Evolutionary conservation across 306 rosid genomes (phyloP).

Genomic region (Acacia acuminata): DNA sequence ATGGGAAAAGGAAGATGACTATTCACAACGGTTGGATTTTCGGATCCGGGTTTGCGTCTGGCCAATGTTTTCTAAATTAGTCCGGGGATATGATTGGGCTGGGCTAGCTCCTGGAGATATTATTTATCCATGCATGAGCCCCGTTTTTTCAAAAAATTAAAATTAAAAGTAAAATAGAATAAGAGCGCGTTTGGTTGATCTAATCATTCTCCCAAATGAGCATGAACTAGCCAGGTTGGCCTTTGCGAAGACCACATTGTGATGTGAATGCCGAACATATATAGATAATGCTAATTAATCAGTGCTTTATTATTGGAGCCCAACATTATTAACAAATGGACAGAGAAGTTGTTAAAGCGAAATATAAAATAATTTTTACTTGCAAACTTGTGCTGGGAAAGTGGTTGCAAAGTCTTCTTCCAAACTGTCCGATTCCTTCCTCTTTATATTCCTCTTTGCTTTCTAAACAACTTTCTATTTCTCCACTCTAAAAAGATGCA

Average conservation of each 20-base stretch:
- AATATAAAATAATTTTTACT: slow-evolving; percentile 37
- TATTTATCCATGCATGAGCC: background rate
- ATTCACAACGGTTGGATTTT: too few relatives aligned
- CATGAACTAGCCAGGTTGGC: slow-evolving; percentile 4
- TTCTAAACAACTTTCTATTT: slow-evolving; percentile 34
- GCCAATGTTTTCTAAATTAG: background rate
- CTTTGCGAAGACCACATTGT: background rate
- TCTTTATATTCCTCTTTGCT: slow-evolving; percentile 31
- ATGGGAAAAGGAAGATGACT: too few relatives aligned
- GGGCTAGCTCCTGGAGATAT: background rate
- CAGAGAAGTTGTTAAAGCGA: slow-evolving; percentile 33
- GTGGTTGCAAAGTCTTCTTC: slow-evolving; percentile 88
- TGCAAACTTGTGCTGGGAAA: slow-evolving; percentile 54
- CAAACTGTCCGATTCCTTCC: slow-evolving; percentile 57
- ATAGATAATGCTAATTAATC: background rate
- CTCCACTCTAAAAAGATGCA: slow-evolving; percentile 48
- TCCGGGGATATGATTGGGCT: background rate
- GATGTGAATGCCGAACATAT: background rate
- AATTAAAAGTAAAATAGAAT: background rate
- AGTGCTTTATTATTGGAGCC: slow-evolving; percentile 18
- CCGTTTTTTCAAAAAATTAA: too few relatives aligned
- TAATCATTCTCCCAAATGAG: background rate
- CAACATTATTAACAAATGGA: slow-evolving; percentile 5
- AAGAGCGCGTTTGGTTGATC: background rate
- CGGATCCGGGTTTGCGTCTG: background rate